Evolutionary conservation across 1,139 yeast species (phyloP).

Genomic region (Yamadazyma membranifaciens): DNA sequence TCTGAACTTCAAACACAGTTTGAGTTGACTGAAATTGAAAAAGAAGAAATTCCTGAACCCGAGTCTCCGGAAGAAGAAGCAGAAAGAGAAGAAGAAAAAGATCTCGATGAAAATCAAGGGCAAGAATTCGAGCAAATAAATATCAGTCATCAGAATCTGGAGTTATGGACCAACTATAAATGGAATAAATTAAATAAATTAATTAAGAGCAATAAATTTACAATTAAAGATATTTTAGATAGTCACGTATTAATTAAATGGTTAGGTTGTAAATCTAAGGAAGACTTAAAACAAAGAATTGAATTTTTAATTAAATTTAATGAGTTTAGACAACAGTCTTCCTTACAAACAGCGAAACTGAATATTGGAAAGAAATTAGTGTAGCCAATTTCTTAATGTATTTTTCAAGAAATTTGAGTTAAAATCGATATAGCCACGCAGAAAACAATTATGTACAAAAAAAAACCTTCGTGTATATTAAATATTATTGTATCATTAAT

Average conservation of each 20-base stretch:
- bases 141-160: not conserved
- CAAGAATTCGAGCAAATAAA: slow-evolving; percentile 1
- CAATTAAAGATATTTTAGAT: slow-evolving; percentile 21
- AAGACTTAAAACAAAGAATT: slow-evolving; percentile 23
- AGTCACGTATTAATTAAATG: slow-evolving; percentile 20
- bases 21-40: slow-evolving; percentile 5
- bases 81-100: slow-evolving; percentile 1
- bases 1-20: slow-evolving; percentile 5
- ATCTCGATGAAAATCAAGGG: not conserved
- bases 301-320: slow-evolving; percentile 22
- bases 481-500: slow-evolving; percentile 8
- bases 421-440: too few relatives aligned
- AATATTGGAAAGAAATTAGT: slow-evolving; percentile 2
- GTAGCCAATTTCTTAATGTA: not conserved
- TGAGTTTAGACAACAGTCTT: slow-evolving; percentile 2
- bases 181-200: slow-evolving; percentile 27
- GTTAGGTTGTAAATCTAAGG: slow-evolving; percentile 19
- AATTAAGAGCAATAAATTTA: slow-evolving; percentile 18
- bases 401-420: not conserved
- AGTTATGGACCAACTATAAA: slow-evolving; percentile 22
- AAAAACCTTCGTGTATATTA: not conserved
- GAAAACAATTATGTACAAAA: not conserved
- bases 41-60: slow-evolving; percentile 6
- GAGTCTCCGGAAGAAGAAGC: slow-evolving; percentile 7
- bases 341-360: too few relatives aligned